Evolutionary conservation across 768 basidiomycete species (phyloP).

Genomic region (Boletus rubropictus): DNA sequence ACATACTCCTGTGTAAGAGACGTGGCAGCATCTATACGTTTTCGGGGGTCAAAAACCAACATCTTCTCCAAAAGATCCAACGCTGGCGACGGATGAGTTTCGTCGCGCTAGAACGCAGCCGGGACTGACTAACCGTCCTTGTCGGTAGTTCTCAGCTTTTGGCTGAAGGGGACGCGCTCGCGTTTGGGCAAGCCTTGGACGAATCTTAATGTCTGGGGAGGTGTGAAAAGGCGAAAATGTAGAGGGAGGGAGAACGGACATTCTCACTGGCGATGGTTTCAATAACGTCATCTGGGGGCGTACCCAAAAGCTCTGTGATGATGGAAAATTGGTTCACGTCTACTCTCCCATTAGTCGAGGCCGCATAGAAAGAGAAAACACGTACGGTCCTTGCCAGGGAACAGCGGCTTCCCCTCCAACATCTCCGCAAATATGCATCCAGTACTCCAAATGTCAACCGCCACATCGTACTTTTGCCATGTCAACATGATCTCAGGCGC

Average conservation of each 20-base stretch:
- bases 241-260: constrained; percentile 42
- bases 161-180: constrained; percentile 89
- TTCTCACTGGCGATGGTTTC: constrained; percentile 98
- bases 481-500: constrained; percentile 99
- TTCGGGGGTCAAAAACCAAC: constrained; percentile 97
- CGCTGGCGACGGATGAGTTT: constrained; percentile 41
- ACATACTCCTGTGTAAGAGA: constrained; percentile 93
- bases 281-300: constrained; percentile 99
- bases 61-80: constrained; percentile 96
- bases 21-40: constrained; percentile 89
- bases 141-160: constrained; percentile 87
- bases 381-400: constrained; percentile 99
- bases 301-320: constrained; percentile 95
- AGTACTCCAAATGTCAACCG: constrained; percentile 99
- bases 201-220: constrained; percentile 85
- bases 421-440: constrained; percentile 99
- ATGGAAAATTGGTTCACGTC: constrained; percentile 99
- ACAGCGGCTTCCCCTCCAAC: constrained; percentile 96
- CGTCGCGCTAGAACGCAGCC: neutral
- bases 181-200: constrained; percentile 98
- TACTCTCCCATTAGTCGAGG: constrained; percentile 30
- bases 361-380: constrained; percentile 17
- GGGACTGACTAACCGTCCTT: constrained; percentile 58
- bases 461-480: constrained; percentile 99
- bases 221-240: constrained; percentile 10